A percentile compares a stretch with the other conserved stretches of the same genome.
Evolutionary conservation across 345 rosid genomes (phyloP).

Genomic region (Eucalyptus cloeziana): DNA sequence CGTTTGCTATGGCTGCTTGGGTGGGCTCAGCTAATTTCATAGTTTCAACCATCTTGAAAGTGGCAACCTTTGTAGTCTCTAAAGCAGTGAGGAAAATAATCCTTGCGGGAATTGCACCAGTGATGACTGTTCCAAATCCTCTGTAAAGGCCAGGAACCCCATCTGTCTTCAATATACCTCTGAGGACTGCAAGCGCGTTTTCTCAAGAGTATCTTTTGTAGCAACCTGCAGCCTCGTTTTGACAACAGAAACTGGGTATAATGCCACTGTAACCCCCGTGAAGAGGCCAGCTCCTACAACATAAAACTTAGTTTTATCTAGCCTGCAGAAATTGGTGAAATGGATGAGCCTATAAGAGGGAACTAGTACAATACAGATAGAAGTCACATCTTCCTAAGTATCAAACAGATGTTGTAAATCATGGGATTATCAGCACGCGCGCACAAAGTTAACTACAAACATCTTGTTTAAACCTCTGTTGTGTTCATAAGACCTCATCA

Average conservation of each 20-base stretch:
- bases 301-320: conserved; percentile 85
- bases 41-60: conserved; percentile 63
- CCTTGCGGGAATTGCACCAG: conserved; percentile 90
- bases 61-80: conserved; percentile 78
- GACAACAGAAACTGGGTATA: conserved; percentile 84
- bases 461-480: background rate
- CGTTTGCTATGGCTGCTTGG: conserved; percentile 90
- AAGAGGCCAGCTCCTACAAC: conserved; percentile 91
- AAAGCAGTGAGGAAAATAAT: conserved; percentile 78
- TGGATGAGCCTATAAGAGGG: background rate
- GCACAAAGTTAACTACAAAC: background rate
- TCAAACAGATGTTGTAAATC: background rate
- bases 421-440: background rate
- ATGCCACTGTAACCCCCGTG: conserved; percentile 84
- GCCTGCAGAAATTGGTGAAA: conserved; percentile 39
- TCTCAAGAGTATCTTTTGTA: conserved; percentile 68
- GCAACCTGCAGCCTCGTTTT: conserved; percentile 98
- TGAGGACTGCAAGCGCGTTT: conserved; percentile 62
- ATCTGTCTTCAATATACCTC: conserved; percentile 63
- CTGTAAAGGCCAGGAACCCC: conserved; percentile 92
- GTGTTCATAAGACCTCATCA: background rate
- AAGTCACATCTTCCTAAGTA: background rate
- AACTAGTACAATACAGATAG: background rate
- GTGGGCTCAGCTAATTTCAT: conserved; percentile 58
- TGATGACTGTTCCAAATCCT: conserved; percentile 94